Evolutionary conservation across 2,329 filamentous ascomycete species (phyloP), one percentile per base, ranked within the genome.

Genomic region (Ceratocystis colombiana): DNA sequence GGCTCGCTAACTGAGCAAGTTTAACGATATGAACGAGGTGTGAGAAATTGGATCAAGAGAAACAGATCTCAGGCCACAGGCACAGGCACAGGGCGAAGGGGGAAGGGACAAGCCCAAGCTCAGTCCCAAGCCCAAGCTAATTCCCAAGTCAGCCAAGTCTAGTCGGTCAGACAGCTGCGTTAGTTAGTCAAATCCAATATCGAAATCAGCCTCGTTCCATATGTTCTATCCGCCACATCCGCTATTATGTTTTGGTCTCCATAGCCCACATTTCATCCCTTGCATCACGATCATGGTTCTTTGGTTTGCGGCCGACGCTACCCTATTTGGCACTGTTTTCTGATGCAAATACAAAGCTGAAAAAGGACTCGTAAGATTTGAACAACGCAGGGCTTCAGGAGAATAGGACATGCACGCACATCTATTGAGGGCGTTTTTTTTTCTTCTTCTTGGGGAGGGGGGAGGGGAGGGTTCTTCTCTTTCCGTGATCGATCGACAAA

Each of bases 401-500:
- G 55, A 37, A 59, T 7, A 20, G 28, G 12, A 12, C 55, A 33
- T 59, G 48, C 48, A 25, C 22, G 46, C 20, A 53, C 15, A 25
- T 37, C n/a, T 33, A 15, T 33, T 59, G 55, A 30, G 2, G 55
- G 28, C 20, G 17, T 17, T 48, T 48, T 48, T 48, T 48, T 28
- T 28, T 50, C 7, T 50, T 50, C 46, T 50, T 7, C 12, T 22
- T 22, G 17, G 48, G 8, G 8, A 10, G 8, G 33, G 37, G 37
- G 3, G 37, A 12, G 37, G 10, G 1, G 37, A 3, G 10, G 10
- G 3, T 3, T 10, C 20, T 53, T 25, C 25, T 25, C 25, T 53
- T 53, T 53, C 20, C 12, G 17, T 37, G 55, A 59, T 59, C 55
- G 55, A 59, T 59, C 55, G 55, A 59, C 55, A 37, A 33, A 59